phyloP scores from a whole-genome alignment of 208 protist species.

The Trypanosoma caninum region DNA sequence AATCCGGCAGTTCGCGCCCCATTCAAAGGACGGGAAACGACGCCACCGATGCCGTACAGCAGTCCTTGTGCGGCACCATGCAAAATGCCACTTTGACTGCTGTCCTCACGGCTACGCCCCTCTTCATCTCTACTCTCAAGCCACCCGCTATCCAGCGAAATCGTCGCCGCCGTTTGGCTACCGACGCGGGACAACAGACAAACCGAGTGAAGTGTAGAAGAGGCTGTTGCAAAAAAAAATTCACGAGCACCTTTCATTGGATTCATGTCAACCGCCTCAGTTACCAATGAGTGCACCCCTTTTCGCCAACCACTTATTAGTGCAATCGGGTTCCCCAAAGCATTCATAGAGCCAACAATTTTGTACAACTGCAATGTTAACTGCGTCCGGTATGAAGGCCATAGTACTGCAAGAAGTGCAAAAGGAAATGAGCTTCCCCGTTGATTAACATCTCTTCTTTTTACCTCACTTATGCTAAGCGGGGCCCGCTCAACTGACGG shows the following conservation, averaged over 20 bases:
- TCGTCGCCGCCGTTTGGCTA: slow-evolving; percentile 38
- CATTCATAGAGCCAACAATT: slow-evolving; percentile 69
- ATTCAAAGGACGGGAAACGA: slow-evolving; percentile 33
- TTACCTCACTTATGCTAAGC: slow-evolving; percentile 29
- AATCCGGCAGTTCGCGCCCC: slow-evolving; percentile 44
- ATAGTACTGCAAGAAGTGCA: slow-evolving; percentile 33
- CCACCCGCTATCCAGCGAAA: slow-evolving; percentile 19
- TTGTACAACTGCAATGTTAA: slow-evolving; percentile 72
- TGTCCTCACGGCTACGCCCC: background rate
- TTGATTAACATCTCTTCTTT: slow-evolving; percentile 33
- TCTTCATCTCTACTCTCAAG: slow-evolving; percentile 2
- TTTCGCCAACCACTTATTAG: slow-evolving; percentile 50
- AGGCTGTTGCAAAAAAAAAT: slow-evolving; percentile 48
- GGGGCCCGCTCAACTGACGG: slow-evolving; percentile 47
- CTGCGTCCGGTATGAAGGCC: slow-evolving; percentile 53
- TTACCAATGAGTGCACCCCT: slow-evolving; percentile 56
- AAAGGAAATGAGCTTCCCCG: slow-evolving; percentile 24
- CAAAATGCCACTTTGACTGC: slow-evolving; percentile 25
- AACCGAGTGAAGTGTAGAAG: slow-evolving; percentile 73
- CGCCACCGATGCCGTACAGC: slow-evolving; percentile 35
- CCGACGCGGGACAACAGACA: slow-evolving; percentile 52
- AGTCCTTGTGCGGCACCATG: slow-evolving; percentile 38
- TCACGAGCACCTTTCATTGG: slow-evolving; percentile 41
- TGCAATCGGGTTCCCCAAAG: slow-evolving; percentile 67
- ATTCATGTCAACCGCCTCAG: slow-evolving; percentile 23